Conservation (phyloP, 1,284 basidiomycete species). For the Puccinia coronata region DNA sequence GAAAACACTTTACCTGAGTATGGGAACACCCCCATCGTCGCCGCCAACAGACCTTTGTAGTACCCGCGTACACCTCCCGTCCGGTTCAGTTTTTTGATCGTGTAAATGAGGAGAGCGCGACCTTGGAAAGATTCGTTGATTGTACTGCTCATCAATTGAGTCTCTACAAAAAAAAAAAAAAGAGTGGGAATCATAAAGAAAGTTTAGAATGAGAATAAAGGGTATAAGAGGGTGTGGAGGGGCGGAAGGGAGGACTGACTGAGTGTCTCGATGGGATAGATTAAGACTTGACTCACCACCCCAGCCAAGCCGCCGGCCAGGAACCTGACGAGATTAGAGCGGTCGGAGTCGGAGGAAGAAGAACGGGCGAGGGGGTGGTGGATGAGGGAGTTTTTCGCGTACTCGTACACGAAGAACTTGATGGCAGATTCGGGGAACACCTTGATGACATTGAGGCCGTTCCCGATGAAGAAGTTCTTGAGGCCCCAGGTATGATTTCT, state of each 20-base stretch:
- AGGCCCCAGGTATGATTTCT: constrained; percentile 67
- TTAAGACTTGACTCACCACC: constrained; percentile 89
- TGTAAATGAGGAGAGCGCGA: constrained; percentile 67
- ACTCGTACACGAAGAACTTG: constrained; percentile 94
- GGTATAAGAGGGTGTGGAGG: too few species aligned
- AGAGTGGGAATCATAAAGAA: neutral
- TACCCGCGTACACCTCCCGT: constrained; percentile 80
- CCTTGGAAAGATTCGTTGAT: constrained; percentile 65
- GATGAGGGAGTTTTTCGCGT: constrained; percentile 69
- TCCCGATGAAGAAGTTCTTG: constrained; percentile 83
- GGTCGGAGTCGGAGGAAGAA: constrained; percentile 65
- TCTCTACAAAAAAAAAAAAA: constrained; percentile 21
- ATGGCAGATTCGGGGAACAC: constrained; percentile 97
- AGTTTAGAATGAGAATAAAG: neutral
- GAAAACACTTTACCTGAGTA: constrained; percentile 57
- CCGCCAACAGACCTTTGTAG: constrained; percentile 81
- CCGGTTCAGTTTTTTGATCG: constrained; percentile 68
- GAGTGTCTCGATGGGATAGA: constrained; percentile 83
- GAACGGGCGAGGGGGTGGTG: constrained; percentile 77
- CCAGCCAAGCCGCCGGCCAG: constrained; percentile 94
- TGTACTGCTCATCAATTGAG: constrained; percentile 75
- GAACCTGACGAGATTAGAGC: constrained; percentile 88
- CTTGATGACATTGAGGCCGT: constrained; percentile 73
- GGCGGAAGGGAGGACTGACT: constrained; percentile 61
- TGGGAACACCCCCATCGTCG: constrained; percentile 61